Percentiles rank a stretch among this genome's conserved stretches.
Evolutionary conservation across 140 eudicot species (phyloP).

Genomic region (Ambrosia hybrid): DNA sequence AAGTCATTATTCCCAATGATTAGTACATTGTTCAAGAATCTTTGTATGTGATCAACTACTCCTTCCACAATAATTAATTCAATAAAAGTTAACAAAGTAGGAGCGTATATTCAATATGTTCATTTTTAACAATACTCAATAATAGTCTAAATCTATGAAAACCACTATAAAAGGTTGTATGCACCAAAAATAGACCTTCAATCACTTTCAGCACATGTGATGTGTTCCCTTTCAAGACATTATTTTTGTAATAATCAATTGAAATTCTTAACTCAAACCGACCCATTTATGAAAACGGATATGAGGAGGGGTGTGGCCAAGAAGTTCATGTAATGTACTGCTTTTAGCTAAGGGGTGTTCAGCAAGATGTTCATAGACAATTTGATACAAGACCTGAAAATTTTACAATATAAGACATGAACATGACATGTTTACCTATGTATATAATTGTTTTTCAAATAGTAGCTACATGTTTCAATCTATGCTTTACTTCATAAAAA

Average conservation of each 20-base stretch:
- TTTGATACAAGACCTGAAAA: conserved; percentile 82
- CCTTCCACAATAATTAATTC: too few species aligned
- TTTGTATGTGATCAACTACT: too few species aligned
- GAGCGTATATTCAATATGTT: too few species aligned
- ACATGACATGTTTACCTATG: too few species aligned
- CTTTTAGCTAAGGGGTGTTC: conserved; percentile 97
- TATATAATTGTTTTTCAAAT: too few species aligned
- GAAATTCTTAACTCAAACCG: too few species aligned
- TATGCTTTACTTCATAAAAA: too few species aligned
- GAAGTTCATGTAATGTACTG: conserved; percentile 90
- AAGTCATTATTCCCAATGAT: conserved; percentile 56
- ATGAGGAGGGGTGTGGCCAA: conserved; percentile 99
- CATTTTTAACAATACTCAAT: too few species aligned
- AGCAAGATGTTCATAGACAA: conserved; percentile 87
- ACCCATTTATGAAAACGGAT: too few species aligned
- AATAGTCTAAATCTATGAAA: too few species aligned
- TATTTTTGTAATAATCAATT: background rate
- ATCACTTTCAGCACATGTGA: background rate
- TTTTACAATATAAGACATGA: conserved; percentile 8
- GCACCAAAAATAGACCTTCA: background rate
- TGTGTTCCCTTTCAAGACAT: background rate
- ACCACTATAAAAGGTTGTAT: background rate
- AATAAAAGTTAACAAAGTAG: too few species aligned
- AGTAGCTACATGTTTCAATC: too few species aligned
- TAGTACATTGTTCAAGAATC: background rate